A percentile compares a stretch with the other conserved stretches of the same genome.
phyloP scores from a whole-genome alignment of 495 filamentous ascomycete species.

The Pyrenopolyporus hunteri region DNA sequence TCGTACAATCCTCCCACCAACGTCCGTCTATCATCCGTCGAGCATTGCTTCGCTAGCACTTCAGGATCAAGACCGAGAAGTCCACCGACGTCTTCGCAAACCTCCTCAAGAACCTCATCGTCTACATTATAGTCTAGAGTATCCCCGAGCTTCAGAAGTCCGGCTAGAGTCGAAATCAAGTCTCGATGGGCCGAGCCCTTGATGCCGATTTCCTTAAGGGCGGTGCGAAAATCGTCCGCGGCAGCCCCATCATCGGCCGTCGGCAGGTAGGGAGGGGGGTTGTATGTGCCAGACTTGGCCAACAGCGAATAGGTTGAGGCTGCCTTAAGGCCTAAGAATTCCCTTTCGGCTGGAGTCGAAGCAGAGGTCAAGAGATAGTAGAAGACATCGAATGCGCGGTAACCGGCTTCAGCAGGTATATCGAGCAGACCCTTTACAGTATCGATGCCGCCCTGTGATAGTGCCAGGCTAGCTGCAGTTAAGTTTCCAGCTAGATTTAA shows the following conservation, averaged over 20 bases:
- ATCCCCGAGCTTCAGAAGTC: constrained; percentile 89
- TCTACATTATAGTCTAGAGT: constrained; percentile 85
- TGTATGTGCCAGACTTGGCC: constrained; percentile 81
- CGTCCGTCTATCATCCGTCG: constrained; percentile 79
- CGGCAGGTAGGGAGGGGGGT: constrained; percentile 87
- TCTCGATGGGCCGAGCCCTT: constrained; percentile 81
- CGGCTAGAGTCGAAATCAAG: constrained; percentile 82
- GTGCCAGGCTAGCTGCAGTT: constrained; percentile 72
- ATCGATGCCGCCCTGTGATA: constrained; percentile 89
- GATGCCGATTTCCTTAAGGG: constrained; percentile 88
- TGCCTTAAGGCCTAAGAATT: constrained; percentile 86
- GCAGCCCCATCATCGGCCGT: constrained; percentile 92
- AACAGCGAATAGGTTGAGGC: constrained; percentile 79
- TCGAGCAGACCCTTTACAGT: constrained; percentile 80
- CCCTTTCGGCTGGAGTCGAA: constrained; percentile 87
- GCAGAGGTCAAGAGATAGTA: constrained; percentile 93
- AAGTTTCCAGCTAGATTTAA: constrained; percentile 82
- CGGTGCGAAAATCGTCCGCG: constrained; percentile 86
- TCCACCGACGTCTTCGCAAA: constrained; percentile 89
- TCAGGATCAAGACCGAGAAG: constrained; percentile 88
- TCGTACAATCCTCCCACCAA: constrained; percentile 90
- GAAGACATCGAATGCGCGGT: constrained; percentile 97
- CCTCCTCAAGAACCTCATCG: constrained; percentile 79
- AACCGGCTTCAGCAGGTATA: constrained; percentile 78
- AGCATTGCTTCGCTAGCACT: constrained; percentile 75